Conservation (phyloP, 495 filamentous ascomycete species). For the Annulohypoxylon nitens region DNA sequence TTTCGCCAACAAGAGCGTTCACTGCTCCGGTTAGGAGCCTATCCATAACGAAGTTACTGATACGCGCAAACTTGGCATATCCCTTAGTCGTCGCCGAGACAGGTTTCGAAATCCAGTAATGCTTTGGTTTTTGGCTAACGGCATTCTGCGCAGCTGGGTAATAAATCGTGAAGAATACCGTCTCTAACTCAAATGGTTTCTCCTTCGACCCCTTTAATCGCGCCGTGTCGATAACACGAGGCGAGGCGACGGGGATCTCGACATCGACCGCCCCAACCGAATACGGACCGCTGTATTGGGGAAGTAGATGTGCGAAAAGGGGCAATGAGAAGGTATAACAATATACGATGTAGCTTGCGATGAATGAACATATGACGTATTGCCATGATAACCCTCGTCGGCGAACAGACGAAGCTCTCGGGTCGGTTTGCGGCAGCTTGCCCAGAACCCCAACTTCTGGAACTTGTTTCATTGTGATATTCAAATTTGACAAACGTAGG, state of each 20-base stretch:
- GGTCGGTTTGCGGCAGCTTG: conserved; percentile 5
- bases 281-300: conserved; percentile 62
- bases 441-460: conserved; percentile 25
- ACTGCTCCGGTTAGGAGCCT: conserved; percentile 53
- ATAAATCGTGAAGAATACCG: conserved; percentile 64
- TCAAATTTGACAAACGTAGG: background rate
- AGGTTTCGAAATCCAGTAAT: conserved; percentile 65
- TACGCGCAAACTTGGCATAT: conserved; percentile 61
- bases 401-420: conserved; percentile 15
- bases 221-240: conserved; percentile 51
- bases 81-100: conserved; percentile 63
- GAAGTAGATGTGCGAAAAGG: conserved; percentile 59
- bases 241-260: conserved; percentile 55
- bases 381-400: conserved; percentile 47
- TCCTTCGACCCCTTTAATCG: conserved; percentile 55
- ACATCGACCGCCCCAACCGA: conserved; percentile 63
- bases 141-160: conserved; percentile 55
- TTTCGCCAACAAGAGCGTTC: conserved; percentile 54
- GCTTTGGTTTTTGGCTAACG: conserved; percentile 42
- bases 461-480: conserved; percentile 39
- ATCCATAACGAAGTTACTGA: conserved; percentile 58
- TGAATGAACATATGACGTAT: conserved; percentile 43
- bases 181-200: conserved; percentile 61
- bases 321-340: conserved; percentile 57
- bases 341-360: conserved; percentile 52